Evolutionary conservation across 106 monocot genomes (phyloP), one percentile per base, ranked within the genome.

Genomic region (Alisma plantagoaquatica): DNA sequence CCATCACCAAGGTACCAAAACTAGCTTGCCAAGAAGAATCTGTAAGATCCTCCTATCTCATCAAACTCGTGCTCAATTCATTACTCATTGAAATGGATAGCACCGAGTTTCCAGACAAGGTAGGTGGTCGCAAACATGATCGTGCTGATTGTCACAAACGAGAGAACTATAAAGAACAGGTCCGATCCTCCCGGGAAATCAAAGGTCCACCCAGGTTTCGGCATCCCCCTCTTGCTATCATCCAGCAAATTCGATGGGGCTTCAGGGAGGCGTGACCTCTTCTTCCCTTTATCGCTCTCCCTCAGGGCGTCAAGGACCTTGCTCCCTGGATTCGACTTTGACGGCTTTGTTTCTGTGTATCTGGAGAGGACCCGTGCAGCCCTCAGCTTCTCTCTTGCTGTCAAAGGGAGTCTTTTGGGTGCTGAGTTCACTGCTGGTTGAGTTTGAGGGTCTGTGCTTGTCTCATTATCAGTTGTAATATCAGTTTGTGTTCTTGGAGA

Each of bases 31-130:
- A n/a, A n/a, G n/a, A n/a, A n/a, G n/a, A n/a, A n/a, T n/a, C n/a
- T n/a, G n/a, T n/a, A n/a, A n/a, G n/a, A n/a, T n/a, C n/a, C n/a
- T n/a, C n/a, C n/a, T n/a, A n/a, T n/a, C n/a, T n/a, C n/a, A n/a
- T n/a, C n/a, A n/a, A n/a, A n/a, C n/a, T n/a, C n/a, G n/a, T n/a
- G n/a, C n/a, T n/a, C n/a, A n/a, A n/a, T n/a, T 64, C 42, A 77
- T 17, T 72, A 77, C 51, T 88, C 87, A 49, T 78, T 88, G 26
- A 82, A 88, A 70, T 88, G 87, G 33, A 82, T 88, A 0, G 78
- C 82, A 21, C 87, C 82, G 19, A 67, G 38, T 59, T 82, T 87
- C 87, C 87, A 87, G 11, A 87, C 87, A 28, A 87, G n/a, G 32
- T 63, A 87, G 14, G 87, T 78, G 6, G 87, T 82, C 3, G 56